Base-by-base conservation (phyloP, 306 rosid genomes). In the Rubus idaeus region DNA sequence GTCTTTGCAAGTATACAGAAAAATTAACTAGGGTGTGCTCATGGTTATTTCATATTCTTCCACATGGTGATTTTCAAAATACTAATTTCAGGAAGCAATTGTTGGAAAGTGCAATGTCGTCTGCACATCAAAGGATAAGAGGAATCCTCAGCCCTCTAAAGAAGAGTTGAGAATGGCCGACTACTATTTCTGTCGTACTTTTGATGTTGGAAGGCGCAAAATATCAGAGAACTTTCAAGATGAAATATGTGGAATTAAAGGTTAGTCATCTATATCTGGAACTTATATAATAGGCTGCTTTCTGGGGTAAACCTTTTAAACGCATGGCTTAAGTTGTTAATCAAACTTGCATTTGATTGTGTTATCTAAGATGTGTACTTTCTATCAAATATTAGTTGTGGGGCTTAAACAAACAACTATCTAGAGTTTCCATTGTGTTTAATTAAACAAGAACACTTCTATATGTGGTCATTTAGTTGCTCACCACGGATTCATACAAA, bases 31-130 rank as follows among this genome's bases (percentile, higher is more conserved):
- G 41, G 37, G 26, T 6, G 18, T 61, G 40, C 30, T n/a, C 23
- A 35, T 63, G 68, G 68, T 44, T 10, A 44, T 44, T 44, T 44
- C 9, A 44, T 44, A 10, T 44, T 44, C 47, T 44, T 3, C 47
- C 1, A 21, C 50, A 42, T 10, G 5, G 13, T 78, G 47, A 41
- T 40, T 9, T 73, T 6, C 1, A 56, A 55, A 58, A 13, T 71
- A n/a, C 52, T 41, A 77, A 72, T 78, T 76, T 75, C 86, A 92
- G 97, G 91, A 87, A 70, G 69, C 80, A 50, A 74, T 90, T 77
- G 41, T 78, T 56, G 82, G 83, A 80, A 92, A 88, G 74, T 90
- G 91, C 88, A 86, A 21, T 53, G 87, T 92, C 50, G 73, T 90
- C 52, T 92, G 93, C 90, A 78, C 83, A 45, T 84, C 86, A 64